A percentile compares a stretch with the other conserved stretches of the same genome.
phyloP scores from a whole-genome alignment of 371 early-diverging fungal genomes.

The Conidiobolus incongruus region DNA sequence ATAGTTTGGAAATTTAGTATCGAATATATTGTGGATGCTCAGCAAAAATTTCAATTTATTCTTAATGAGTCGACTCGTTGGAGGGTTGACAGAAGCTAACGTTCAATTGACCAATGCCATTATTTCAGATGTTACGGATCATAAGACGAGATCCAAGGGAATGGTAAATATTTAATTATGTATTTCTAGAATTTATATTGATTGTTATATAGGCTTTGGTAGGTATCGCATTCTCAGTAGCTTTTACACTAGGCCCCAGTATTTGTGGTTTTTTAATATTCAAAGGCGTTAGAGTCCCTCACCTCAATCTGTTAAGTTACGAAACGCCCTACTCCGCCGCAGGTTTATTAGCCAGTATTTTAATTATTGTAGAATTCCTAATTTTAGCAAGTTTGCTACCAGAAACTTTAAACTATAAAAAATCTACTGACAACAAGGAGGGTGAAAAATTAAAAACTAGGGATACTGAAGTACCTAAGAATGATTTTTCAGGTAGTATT shows the following conservation, averaged over 20 bases:
- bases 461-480: not conserved
- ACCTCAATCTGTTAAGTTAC: too few relatives aligned
- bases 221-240: conserved; percentile 87
- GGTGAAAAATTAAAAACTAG: conserved; percentile 4
- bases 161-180: too few relatives aligned
- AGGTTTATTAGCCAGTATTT: conserved; percentile 58
- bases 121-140: conserved; percentile 79
- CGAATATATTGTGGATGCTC: conserved; percentile 73
- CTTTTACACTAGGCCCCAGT: conserved; percentile 89
- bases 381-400: conserved; percentile 50
- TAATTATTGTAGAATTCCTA: conserved; percentile 54
- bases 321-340: conserved; percentile 41
- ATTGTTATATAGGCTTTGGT: conserved; percentile 93
- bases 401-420: conserved; percentile 39
- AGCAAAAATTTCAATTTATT: conserved; percentile 61
- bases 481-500: not conserved
- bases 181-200: too few relatives aligned
- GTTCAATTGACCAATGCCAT: conserved; percentile 88
- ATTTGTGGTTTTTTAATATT: conserved; percentile 79
- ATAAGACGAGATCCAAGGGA: conserved; percentile 46
- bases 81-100: conserved; percentile 90
- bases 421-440: conserved; percentile 5
- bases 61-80: conserved; percentile 67
- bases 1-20: conserved; percentile 70
- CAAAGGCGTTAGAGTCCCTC: conserved; percentile 18